These are phyloP conservation scores for Colletotrichum melonis DNA, from an alignment of 2,329 filamentous ascomycete genomes.

Conservation along the genomic window DNA sequence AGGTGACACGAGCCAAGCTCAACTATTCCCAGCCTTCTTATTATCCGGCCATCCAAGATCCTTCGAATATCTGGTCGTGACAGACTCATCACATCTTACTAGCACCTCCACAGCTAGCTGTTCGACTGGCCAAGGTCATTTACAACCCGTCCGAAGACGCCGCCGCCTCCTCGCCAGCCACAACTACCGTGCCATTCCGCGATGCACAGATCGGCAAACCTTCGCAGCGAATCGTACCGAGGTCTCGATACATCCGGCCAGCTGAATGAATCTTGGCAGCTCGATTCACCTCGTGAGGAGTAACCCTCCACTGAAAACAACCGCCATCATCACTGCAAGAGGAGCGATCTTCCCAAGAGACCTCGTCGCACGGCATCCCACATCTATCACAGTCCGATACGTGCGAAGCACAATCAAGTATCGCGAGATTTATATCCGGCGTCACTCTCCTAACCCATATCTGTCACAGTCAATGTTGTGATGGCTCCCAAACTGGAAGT, in stretches of 20 bases:
- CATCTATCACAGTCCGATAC: background rate
- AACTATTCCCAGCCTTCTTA: no score
- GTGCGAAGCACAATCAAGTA: no score
- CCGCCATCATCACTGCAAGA: background rate
- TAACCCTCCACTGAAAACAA: background rate
- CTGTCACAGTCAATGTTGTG: background rate
- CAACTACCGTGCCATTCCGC: background rate
- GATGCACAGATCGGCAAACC: background rate
- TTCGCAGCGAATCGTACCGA: background rate
- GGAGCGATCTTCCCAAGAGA: background rate
- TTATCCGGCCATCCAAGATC: no score
- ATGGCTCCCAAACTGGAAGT: background rate
- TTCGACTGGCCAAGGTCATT: background rate
- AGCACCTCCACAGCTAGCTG: background rate
- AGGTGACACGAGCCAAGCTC: no score
- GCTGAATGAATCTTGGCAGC: background rate
- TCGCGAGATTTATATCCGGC: background rate
- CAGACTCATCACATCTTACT: no score
- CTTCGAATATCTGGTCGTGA: no score
- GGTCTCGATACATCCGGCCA: background rate
- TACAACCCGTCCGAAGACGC: background rate
- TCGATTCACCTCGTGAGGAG: background rate
- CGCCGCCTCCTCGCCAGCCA: background rate
- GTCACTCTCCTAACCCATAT: background rate
- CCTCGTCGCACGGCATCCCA: background rate